These are phyloP conservation scores for Sextonia rubra DNA, from an alignment of 164 flowering plant genomes.

Conservation along the genomic window DNA sequence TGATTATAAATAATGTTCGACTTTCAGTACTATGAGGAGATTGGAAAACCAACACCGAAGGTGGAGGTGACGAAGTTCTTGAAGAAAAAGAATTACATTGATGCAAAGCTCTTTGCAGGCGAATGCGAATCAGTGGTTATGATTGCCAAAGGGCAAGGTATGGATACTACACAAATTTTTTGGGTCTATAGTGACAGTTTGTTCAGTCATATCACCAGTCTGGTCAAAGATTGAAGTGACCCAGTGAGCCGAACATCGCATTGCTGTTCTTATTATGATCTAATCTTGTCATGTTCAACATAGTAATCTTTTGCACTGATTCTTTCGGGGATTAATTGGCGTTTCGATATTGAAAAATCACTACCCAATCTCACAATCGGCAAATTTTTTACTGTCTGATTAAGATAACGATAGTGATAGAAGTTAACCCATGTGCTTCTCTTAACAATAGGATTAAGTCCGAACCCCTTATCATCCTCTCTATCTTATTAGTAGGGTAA, in stretches of 20 bases:
- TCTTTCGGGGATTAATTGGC: too few species aligned
- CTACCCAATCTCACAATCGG: too few species aligned
- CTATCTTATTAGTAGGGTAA: too few species aligned
- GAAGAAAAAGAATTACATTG: conserved; percentile 63
- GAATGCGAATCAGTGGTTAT: conserved; percentile 89
- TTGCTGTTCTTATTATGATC: too few species aligned
- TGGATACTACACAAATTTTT: neutral
- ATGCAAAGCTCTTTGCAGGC: conserved; percentile 85
- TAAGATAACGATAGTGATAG: too few species aligned
- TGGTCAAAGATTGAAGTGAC: neutral
- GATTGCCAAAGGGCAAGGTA: conserved; percentile 98
- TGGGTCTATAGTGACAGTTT: neutral
- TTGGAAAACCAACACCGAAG: conserved; percentile 90
- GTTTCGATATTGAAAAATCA: too few species aligned
- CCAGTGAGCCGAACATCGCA: neutral
- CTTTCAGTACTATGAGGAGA: conserved; percentile 82
- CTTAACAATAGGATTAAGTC: too few species aligned
- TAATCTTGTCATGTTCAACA: neutral
- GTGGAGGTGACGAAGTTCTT: conserved; percentile 75
- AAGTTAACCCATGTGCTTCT: too few species aligned
- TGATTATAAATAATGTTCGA: too few species aligned
- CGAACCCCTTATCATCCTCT: too few species aligned
- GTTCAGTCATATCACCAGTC: neutral
- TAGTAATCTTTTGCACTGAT: neutral
- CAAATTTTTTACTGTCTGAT: too few species aligned